Percentiles rank a stretch among this genome's conserved stretches.
Evolutionary conservation across 805 yeast species (phyloP).

Genomic region (Yamadazyma scolyti): DNA sequence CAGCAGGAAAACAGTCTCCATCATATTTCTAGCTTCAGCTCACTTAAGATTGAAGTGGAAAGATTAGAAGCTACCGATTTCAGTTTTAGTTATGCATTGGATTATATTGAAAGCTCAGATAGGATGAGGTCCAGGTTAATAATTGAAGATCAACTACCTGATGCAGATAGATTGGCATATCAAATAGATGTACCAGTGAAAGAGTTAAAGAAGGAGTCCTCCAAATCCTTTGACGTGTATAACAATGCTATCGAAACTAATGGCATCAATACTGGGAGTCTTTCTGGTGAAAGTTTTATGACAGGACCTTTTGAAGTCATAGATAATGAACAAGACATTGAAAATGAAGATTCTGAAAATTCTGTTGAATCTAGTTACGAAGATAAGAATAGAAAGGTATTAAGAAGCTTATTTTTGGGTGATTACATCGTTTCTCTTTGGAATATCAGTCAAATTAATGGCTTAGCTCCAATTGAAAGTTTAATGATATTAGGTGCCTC

Average conservation of each 20-base stretch:
- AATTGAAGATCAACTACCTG: slow-evolving; percentile 47
- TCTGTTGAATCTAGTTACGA: slow-evolving; percentile 31
- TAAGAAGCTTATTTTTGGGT: slow-evolving; percentile 63
- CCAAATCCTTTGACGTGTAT: slow-evolving; percentile 14
- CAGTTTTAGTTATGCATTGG: slow-evolving; percentile 45
- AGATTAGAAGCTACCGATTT: slow-evolving; percentile 25
- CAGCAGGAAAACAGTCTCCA: slow-evolving; percentile 55
- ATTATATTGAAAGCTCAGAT: slow-evolving; percentile 65
- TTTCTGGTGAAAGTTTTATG: slow-evolving; percentile 13
- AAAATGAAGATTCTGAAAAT: slow-evolving; percentile 24
- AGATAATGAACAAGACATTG: slow-evolving; percentile 14
- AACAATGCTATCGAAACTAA: slow-evolving; percentile 15
- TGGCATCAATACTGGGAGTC: slow-evolving; percentile 25
- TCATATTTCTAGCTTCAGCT: slow-evolving; percentile 45
- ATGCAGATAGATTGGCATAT: slow-evolving; percentile 41
- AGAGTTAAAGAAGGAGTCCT: slow-evolving; percentile 2
- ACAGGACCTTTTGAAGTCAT: slow-evolving; percentile 42
- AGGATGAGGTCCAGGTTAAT: slow-evolving; percentile 63
- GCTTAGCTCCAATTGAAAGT: slow-evolving; percentile 74
- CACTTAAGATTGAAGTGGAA: slow-evolving; percentile 40
- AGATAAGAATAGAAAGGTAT: slow-evolving; percentile 71
- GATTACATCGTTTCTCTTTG: slow-evolving; percentile 70
- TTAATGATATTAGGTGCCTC: slow-evolving; percentile 64
- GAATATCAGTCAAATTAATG: slow-evolving; percentile 73
- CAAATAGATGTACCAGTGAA: slow-evolving; percentile 37